phyloP scores from a whole-genome alignment of 176 grass and related monocot genomes.

The Typha latifolia region DNA sequence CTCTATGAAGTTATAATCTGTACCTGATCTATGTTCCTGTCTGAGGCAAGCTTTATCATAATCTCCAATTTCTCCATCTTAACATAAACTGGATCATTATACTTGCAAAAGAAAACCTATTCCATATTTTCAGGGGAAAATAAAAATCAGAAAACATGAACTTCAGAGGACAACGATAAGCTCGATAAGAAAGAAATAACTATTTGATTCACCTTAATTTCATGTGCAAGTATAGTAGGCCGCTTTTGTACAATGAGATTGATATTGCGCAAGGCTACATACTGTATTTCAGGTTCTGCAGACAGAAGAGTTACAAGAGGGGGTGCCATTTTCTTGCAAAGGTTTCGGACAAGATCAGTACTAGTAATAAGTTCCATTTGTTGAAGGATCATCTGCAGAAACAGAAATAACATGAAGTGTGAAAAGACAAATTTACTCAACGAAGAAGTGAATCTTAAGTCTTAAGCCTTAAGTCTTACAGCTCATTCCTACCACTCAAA shows the following conservation, averaged over 20 bases:
- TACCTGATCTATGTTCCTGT: constrained; percentile 95
- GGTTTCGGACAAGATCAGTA: constrained; percentile 91
- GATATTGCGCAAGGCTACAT: constrained; percentile 93
- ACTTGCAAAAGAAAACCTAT: constrained; percentile 99
- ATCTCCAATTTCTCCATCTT: constrained; percentile 99
- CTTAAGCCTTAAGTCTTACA: not conserved
- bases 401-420: not conserved
- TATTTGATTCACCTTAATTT: constrained; percentile 78
- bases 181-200: constrained; percentile 10
- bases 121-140: not conserved
- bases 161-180: not conserved
- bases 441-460: not conserved
- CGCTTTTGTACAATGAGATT: constrained; percentile 98
- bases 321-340: constrained; percentile 98
- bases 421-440: not conserved
- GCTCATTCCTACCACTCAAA: not conserved
- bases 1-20: not conserved
- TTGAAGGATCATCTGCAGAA: constrained; percentile 80
- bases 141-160: not conserved
- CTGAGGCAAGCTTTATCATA: constrained; percentile 99
- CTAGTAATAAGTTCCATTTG: constrained; percentile 99
- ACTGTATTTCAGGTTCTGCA: constrained; percentile 95
- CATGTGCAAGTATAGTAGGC: constrained; percentile 94
- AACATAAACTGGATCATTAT: constrained; percentile 95
- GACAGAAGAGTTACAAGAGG: constrained; percentile 94